Base-by-base conservation (phyloP, 2,329 filamentous ascomycete genomes). In the Botrytis porri region DNA sequence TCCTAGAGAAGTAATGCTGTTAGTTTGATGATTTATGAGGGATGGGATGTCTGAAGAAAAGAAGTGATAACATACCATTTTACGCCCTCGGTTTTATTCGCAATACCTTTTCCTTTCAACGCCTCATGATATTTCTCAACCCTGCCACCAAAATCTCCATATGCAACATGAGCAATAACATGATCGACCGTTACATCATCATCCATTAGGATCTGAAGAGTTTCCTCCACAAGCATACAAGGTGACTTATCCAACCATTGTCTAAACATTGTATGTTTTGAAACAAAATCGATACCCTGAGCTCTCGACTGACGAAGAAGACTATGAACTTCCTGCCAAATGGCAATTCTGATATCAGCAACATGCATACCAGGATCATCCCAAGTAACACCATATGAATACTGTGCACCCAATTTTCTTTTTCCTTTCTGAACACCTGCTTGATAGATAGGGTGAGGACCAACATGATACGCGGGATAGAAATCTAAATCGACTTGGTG, bases 321-420 rank as follows among this genome's bases (percentile, higher is more conserved):
- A n/a, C 54, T 39, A 3, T 35, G 39, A 1, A 78, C 72, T 3
- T 79, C 48, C 16, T 72, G 69, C 79, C 79, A 80, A 18, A 79
- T 78, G 1, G 74, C 77, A 8, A 77, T 64, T 39, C 71, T 51
- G 16, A 71, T 74, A 48, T 76, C 72, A 2, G 63, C 39, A 25
- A 59, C 39, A 7, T 35, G n/a, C 45, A 54, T 65, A 9, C 77
- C 74, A 43, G 63, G 74, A 62, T 80, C 79, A 57, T 80, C 77
- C 79, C 79, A 80, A 6, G 76, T 76, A 6, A 75, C 76, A 20
- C 78, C 79, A 72, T 78, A 80, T 2, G 70, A 59, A 1, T 77
- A 76, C 22, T 64, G 59, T 25, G 63, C 69, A 7, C 63, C 70
- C 10, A 67, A 37, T 64, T 54, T 63, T 10, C 37, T 37, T 8